phyloP scores from a whole-genome alignment of 2,329 filamentous ascomycete species.

The Pyrenophora graminea region DNA sequence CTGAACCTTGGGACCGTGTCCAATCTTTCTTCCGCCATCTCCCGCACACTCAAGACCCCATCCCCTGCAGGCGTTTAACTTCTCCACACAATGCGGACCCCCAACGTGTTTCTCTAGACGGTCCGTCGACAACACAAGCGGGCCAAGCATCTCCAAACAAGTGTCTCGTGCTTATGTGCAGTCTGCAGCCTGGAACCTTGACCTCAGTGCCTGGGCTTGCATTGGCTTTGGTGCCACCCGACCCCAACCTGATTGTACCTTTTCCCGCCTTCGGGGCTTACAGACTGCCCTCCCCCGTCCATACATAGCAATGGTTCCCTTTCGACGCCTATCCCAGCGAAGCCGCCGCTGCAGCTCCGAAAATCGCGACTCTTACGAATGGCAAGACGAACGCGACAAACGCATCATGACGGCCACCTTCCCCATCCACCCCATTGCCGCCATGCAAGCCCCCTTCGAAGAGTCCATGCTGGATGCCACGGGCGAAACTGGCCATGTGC shows the following conservation, averaged over 20 bases:
- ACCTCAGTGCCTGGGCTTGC: constrained; percentile 23
- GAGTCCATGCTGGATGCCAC: constrained; percentile 77
- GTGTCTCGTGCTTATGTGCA: constrained; percentile 34
- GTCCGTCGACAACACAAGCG: constrained; percentile 14
- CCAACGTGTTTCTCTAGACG: constrained; percentile 25
- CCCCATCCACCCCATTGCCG: constrained; percentile 71
- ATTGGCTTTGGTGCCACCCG: constrained; percentile 28
- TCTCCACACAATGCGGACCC: constrained; percentile 27
- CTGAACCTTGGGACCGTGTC: constrained; percentile 15
- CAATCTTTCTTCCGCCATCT: constrained; percentile 19
- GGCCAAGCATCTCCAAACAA: constrained; percentile 7
- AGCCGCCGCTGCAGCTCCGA: constrained; percentile 26
- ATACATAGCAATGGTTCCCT: constrained; percentile 29
- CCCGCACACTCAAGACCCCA: constrained; percentile 17
- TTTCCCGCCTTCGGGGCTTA: constrained; percentile 5
- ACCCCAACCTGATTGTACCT: constrained; percentile 26
- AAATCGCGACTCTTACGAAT: constrained; percentile 34
- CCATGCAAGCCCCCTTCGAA: constrained; percentile 80
- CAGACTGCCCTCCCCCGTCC: background rate
- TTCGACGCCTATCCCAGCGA: constrained; percentile 28
- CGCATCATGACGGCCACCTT: constrained; percentile 44
- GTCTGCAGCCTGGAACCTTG: constrained; percentile 25
- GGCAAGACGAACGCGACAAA: constrained; percentile 40
- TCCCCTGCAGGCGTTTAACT: constrained; percentile 13
- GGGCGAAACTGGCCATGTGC: constrained; percentile 43